These are phyloP conservation scores for Micractinium sp. DNA, from an alignment of 139 green algal species.

Conservation along the genomic window DNA sequence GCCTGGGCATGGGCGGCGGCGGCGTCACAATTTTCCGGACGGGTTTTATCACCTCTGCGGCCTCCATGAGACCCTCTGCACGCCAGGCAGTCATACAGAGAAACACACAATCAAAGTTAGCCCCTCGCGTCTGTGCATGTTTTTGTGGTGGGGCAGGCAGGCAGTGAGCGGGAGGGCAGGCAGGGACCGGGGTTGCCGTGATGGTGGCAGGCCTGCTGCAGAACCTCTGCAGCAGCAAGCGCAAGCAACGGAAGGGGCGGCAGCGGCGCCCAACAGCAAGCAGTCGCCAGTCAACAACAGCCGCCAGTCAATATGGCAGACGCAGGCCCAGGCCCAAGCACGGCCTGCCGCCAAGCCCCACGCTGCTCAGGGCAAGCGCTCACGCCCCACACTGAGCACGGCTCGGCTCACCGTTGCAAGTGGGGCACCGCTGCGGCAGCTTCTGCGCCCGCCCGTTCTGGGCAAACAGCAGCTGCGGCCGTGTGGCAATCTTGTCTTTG, in stretches of 20 bases:
- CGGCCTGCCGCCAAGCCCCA: no score
- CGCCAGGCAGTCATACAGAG: neutral
- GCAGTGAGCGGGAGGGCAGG: neutral
- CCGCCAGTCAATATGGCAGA: neutral
- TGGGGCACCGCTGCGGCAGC: neutral
- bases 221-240: neutral
- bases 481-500: neutral
- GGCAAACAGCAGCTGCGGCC: neutral
- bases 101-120: no score
- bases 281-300: neutral
- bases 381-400: neutral
- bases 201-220: no score
- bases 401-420: neutral
- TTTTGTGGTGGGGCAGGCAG: neutral
- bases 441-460: neutral
- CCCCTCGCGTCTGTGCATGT: no score
- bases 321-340: neutral
- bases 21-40: neutral
- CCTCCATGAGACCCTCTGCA: slow-evolving; percentile 7
- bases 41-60: neutral
- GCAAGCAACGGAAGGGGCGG: neutral
- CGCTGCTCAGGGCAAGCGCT: no score
- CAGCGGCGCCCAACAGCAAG: neutral
- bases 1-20: neutral
- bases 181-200: no score